Base-by-base conservation (phyloP, 768 basidiomycete species). In the Psilocybe cyanescens region DNA sequence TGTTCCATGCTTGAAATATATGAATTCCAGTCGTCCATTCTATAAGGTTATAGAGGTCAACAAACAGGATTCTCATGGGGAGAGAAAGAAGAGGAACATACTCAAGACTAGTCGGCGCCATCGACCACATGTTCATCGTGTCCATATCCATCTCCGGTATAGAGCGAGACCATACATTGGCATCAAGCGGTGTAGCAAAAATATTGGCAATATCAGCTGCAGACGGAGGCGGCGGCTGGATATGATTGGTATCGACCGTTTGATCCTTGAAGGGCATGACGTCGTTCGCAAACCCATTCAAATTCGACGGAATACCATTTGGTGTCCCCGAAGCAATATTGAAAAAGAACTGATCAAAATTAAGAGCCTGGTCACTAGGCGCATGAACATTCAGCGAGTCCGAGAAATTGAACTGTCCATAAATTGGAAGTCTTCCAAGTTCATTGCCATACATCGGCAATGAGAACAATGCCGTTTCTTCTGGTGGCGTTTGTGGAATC, bases 41-140 rank as follows among this genome's bases (percentile, higher is more conserved):
- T 81, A 48, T 19, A 58, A 41, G 24, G 12, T 54, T 6, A 1
- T 2, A 17, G 19, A 33, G 31, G n/a, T 33, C 33, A 56, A 16
- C 2, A 58, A 52, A 29, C 11, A 28, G 47, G 14, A 59, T 30
- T 12, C 52, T 24, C 29, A 37, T 11, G 44, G 1, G 30, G 28
- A 11, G 17, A 11, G 19, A 55, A 46, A 57, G 58, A 49, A 47
- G 58, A 33, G 53, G 41, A 3, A 75, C 86, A 65, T 67, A 89
- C 88, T 86, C 85, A 57, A 86, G 87, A 17, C 81, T 80, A 11
- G 79, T 78, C 12, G 86, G 86, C 24, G 86, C 84, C 54, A 75
- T 79, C 9, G 85, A 84, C 88, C 87, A 90, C 83, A 88, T 85
- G 12, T 78, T 77, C 65, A 87, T 78, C 48, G 81, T 81, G 58